phyloP scores from a whole-genome alignment of 2,329 filamentous ascomycete genomes.

The Colletotrichum sp. region DNA sequence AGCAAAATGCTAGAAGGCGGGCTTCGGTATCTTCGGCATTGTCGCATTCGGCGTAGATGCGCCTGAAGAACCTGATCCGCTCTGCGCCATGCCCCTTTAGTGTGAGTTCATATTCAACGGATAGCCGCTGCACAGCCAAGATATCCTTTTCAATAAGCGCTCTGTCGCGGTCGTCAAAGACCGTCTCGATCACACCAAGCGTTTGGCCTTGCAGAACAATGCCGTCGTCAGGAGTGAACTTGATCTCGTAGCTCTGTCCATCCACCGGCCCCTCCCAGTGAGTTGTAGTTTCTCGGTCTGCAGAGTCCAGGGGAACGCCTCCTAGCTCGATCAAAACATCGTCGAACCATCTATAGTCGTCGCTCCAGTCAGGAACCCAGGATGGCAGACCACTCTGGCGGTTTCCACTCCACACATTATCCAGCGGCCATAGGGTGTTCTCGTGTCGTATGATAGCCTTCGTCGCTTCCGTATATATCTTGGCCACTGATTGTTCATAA shows the following conservation, averaged over 20 bases:
- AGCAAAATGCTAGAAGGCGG: not conserved
- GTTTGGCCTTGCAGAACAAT: not conserved
- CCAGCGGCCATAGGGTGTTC: not conserved
- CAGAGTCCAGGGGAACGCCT: not conserved
- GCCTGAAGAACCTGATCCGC: not conserved
- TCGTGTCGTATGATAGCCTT: not conserved
- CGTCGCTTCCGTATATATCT: not conserved
- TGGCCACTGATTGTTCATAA: not conserved
- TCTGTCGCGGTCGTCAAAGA: not conserved
- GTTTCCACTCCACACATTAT: not conserved
- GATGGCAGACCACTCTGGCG: not conserved
- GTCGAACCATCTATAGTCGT: not conserved
- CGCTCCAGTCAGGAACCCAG: not conserved
- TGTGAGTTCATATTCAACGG: not conserved
- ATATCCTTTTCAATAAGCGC: not conserved
- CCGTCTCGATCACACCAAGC: fast-evolving
- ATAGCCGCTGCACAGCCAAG: not conserved
- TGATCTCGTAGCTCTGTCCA: fast-evolving
- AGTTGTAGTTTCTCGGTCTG: not conserved
- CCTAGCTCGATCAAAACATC: not conserved
- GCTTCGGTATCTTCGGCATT: not conserved
- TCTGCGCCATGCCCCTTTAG: not conserved
- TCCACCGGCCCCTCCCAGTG: not conserved
- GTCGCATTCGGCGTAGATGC: not conserved
- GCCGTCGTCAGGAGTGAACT: not conserved